phyloP scores from a whole-genome alignment of 345 rosid species.

The Arabidopsis suecica region DNA sequence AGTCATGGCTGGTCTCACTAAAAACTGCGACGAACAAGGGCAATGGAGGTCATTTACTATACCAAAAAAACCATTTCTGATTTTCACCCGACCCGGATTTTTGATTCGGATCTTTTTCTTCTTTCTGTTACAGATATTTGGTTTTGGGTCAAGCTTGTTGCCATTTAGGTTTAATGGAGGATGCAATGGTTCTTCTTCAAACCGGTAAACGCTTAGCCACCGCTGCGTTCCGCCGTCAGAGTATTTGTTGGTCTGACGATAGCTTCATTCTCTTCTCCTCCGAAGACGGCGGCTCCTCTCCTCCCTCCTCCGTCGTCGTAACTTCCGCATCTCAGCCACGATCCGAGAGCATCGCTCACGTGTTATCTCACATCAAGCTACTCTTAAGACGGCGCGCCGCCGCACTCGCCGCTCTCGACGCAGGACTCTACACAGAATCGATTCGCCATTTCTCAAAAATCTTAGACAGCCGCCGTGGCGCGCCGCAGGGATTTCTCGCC shows the following conservation, averaged over 20 bases:
- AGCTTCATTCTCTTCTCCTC: constrained; percentile 67
- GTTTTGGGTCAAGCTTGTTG: constrained; percentile 95
- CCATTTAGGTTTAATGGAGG: constrained; percentile 95
- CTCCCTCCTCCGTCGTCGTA: constrained; percentile 42
- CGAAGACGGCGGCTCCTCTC: constrained; percentile 42
- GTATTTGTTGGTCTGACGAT: constrained; percentile 86
- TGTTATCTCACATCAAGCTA: constrained; percentile 80
- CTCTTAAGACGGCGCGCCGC: constrained; percentile 91
- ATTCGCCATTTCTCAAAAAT: constrained; percentile 95
- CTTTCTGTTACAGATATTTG: constrained; percentile 63
- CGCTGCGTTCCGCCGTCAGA: constrained; percentile 95
- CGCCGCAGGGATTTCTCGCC: constrained; percentile 86
- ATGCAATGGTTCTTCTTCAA: constrained; percentile 96
- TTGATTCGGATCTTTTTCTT: constrained; percentile 32
- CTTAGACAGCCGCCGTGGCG: constrained; percentile 86
- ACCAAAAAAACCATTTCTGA: no score
- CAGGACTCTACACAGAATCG: constrained; percentile 85
- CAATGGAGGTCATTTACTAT: constrained; percentile 75
- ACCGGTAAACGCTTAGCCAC: constrained; percentile 93
- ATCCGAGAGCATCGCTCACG: constrained; percentile 67
- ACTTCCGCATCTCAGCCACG: constrained; percentile 66
- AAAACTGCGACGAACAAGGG: constrained; percentile 77
- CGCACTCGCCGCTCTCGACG: constrained; percentile 89
- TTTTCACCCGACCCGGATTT: constrained; percentile 26
- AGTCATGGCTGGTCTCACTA: constrained; percentile 80